Conservation (phyloP, 1,139 yeast genomes). For the Candida buenavistaensis region DNA sequence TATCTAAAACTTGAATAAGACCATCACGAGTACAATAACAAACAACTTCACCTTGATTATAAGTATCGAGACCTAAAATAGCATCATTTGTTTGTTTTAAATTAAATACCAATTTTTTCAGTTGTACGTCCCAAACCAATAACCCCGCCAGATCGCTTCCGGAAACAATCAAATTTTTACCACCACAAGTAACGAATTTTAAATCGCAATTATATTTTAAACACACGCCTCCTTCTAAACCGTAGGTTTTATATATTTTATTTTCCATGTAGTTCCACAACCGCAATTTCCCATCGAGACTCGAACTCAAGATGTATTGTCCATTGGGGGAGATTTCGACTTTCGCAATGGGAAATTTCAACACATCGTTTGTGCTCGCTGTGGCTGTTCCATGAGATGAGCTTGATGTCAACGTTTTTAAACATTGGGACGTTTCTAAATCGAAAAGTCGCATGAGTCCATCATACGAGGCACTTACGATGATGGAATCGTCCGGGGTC, state of each 20-base stretch:
- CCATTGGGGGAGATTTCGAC: conserved; percentile 83
- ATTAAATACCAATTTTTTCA: conserved; percentile 50
- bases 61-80: conserved; percentile 50
- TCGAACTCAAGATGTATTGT: conserved; percentile 71
- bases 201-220: conserved; percentile 51
- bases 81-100: conserved; percentile 31
- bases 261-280: conserved; percentile 84
- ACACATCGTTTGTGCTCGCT: conserved; percentile 53
- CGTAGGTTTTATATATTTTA: conserved; percentile 72
- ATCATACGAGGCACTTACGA: conserved; percentile 87
- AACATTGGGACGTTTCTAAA: conserved; percentile 84
- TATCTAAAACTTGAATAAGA: conserved; percentile 22
- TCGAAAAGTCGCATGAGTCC: conserved; percentile 90
- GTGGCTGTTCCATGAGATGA: conserved; percentile 63
- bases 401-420: conserved; percentile 78
- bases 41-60: conserved; percentile 36
- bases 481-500: conserved; percentile 76
- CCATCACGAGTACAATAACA: conserved; percentile 38
- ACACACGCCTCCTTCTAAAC: conserved; percentile 26
- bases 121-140: conserved; percentile 74
- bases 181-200: conserved; percentile 35
- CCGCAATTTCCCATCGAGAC: conserved; percentile 76
- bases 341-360: conserved; percentile 66
- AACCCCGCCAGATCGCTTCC: conserved; percentile 67
- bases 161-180: conserved; percentile 49